phyloP scores from a whole-genome alignment of 768 basidiomycete species.

The Phanerochaete carnosa region DNA sequence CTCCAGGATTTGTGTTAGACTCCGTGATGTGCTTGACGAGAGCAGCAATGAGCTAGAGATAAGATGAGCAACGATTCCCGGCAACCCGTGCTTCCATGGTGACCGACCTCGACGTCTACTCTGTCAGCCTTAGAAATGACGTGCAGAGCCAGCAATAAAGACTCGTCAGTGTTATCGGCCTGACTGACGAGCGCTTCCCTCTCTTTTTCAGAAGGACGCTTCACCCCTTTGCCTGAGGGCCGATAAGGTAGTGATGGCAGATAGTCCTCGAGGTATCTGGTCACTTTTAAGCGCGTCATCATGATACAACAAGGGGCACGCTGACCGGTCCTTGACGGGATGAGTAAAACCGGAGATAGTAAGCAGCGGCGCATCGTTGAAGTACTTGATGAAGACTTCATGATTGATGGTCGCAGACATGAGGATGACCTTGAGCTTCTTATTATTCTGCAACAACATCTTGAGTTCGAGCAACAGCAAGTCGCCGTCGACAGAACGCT shows the following conservation, averaged over 20 bases:
- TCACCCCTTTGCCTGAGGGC: conserved; percentile 37
- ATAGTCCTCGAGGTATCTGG: conserved; percentile 84
- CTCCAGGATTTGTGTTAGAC: conserved; percentile 48
- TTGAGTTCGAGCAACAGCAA: conserved; percentile 83
- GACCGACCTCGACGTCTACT: conserved; percentile 68
- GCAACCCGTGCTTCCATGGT: not conserved
- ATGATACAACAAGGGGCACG: not conserved
- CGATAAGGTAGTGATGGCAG: conserved; percentile 56
- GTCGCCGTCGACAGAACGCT: conserved; percentile 89
- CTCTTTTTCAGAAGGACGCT: conserved; percentile 33
- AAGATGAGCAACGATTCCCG: not conserved
- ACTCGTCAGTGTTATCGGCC: conserved; percentile 43
- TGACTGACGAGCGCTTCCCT: conserved; percentile 44
- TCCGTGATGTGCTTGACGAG: conserved; percentile 62
- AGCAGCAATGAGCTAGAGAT: conserved; percentile 56
- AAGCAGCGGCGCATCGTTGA: conserved; percentile 74
- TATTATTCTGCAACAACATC: conserved; percentile 63
- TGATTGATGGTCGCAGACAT: conserved; percentile 98
- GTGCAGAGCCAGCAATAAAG: conserved; percentile 51
- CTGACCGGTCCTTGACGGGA: conserved; percentile 73
- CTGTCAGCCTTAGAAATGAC: conserved; percentile 56
- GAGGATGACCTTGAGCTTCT: conserved; percentile 72
- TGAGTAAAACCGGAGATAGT: conserved; percentile 81
- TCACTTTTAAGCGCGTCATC: conserved; percentile 7
- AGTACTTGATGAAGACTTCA: conserved; percentile 79